Base-by-base conservation (phyloP, 257 asterid genomes). In the Henckelia pumila region DNA sequence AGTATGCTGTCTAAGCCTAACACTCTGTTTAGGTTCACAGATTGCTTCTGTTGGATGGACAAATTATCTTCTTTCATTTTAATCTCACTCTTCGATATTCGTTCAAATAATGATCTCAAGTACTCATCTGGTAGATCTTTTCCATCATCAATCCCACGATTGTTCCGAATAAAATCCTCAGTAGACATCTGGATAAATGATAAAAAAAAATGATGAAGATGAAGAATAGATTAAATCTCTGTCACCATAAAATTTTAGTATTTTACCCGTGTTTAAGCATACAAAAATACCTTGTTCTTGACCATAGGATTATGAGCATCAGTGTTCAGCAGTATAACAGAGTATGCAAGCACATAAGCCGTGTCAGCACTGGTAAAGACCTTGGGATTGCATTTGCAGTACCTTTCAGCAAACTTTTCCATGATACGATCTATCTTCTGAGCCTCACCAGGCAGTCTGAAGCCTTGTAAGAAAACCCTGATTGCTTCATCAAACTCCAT, bases 291-390 rank as follows among this genome's bases (percentile, higher is more conserved):
- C 99, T 94, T 94, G 86, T 82, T 91, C 84, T 89, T 94, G 71
- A 94, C 96, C 95, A 86, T 94, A 66, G 99, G 96, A 73, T 94
- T 94, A 74, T 94, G 99, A 58, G 99, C 89, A 87, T 94, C 99
- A 7, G 99, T 94, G 71, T 94, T 94, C 73, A 94, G 95, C 91
- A 94, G 0, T 74, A 94, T 94, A 73, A 94, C 99, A 8, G 99
- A 89, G 82, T 87, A 94, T 56, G 99, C 99, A 67, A 94, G 98
- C 75, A 94, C 96, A 77, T 94, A 94, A 75, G 98, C 98, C 22
- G 99, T 94, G 69, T 94, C 98, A 19, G 98, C 99, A 81, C 98
- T 94, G 68, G 87, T 86, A 83, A 94, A 94, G 73, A 62, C 91
- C 72, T 86, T 83, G 32, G 96, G 93, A 78, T 91, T 94, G 76